Evolutionary conservation across 108 stramenopile species (phyloP).

Genomic region (Aurantiochytrium sp.): DNA sequence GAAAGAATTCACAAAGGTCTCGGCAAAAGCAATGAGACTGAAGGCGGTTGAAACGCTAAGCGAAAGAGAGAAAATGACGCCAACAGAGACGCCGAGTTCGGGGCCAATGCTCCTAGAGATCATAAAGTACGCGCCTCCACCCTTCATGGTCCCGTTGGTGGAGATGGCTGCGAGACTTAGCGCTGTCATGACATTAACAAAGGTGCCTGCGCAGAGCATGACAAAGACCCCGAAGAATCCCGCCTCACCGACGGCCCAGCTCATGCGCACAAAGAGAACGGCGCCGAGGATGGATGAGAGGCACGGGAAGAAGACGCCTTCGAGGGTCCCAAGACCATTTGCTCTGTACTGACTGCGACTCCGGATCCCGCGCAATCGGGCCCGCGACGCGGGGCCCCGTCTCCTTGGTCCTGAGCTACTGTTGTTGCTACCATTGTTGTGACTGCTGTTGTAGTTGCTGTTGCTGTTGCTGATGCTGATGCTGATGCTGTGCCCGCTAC

Average conservation of each 20-base stretch:
- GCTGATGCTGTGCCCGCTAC: too few species aligned
- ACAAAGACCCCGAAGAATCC: slow-evolving; percentile 6
- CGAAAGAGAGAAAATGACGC: background rate
- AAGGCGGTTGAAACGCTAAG: background rate
- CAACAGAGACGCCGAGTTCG: slow-evolving; percentile 24
- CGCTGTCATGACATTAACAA: background rate
- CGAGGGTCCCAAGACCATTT: background rate
- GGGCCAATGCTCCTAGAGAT: slow-evolving; percentile 24
- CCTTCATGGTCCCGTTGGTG: slow-evolving; percentile 14
- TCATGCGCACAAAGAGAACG: slow-evolving; percentile 15
- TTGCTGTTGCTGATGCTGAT: background rate
- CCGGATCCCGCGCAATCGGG: background rate
- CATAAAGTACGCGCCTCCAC: slow-evolving; percentile 21
- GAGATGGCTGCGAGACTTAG: background rate
- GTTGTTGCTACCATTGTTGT: too few species aligned
- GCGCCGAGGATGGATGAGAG: background rate
- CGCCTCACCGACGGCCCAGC: slow-evolving; percentile 15
- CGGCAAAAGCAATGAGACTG: slow-evolving; percentile 20
- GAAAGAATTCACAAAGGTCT: background rate
- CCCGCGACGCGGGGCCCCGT: background rate
- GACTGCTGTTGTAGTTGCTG: too few species aligned
- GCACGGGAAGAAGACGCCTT: slow-evolving; percentile 19
- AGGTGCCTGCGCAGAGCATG: background rate
- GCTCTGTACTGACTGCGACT: background rate
- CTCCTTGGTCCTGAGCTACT: background rate